Evolutionary conservation across 2,329 filamentous ascomycete species (phyloP).

Genomic region (Zasmidium cellare): DNA sequence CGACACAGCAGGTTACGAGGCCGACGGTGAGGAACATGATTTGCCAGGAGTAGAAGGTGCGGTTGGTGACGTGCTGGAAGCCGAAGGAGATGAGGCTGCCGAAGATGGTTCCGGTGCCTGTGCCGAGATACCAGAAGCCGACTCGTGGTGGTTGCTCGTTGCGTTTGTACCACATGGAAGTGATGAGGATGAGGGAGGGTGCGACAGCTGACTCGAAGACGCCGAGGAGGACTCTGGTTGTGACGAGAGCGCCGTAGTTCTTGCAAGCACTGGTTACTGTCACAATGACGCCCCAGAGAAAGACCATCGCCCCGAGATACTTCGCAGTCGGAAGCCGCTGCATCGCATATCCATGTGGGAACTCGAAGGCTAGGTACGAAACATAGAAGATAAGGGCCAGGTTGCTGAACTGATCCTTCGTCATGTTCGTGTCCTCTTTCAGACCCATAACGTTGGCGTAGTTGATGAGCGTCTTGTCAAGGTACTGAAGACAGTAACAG

Average conservation of each 20-base stretch:
- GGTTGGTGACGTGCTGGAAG: slow-evolving; percentile 47
- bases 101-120: slow-evolving; percentile 58
- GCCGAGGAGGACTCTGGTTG: slow-evolving; percentile 53
- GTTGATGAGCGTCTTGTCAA: slow-evolving; percentile 44
- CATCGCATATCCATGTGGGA: slow-evolving; percentile 50
- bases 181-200: slow-evolving; percentile 57
- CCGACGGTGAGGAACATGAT: slow-evolving; percentile 53
- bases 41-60: slow-evolving; percentile 50
- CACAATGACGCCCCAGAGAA: slow-evolving; percentile 51
- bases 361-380: slow-evolving; percentile 40
- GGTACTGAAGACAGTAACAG: slow-evolving; percentile 42
- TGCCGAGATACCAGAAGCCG: slow-evolving; percentile 67
- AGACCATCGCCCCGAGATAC: slow-evolving; percentile 48
- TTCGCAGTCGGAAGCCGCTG: slow-evolving; percentile 56
- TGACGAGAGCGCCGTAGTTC: slow-evolving; percentile 52
- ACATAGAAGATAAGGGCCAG: slow-evolving; percentile 39
- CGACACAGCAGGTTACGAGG: slow-evolving; percentile 42
- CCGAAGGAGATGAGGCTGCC: slow-evolving; percentile 59
- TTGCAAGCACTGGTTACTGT: slow-evolving; percentile 51
- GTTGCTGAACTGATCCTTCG: slow-evolving; percentile 38
- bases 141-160: slow-evolving; percentile 63
- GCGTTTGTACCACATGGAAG: slow-evolving; percentile 45
- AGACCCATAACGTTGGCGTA: slow-evolving; percentile 46
- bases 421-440: slow-evolving; percentile 37
- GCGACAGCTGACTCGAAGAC: slow-evolving; percentile 57